Base-by-base conservation (phyloP, 2,329 filamentous ascomycete species). In the Fusarium hainanense region DNA sequence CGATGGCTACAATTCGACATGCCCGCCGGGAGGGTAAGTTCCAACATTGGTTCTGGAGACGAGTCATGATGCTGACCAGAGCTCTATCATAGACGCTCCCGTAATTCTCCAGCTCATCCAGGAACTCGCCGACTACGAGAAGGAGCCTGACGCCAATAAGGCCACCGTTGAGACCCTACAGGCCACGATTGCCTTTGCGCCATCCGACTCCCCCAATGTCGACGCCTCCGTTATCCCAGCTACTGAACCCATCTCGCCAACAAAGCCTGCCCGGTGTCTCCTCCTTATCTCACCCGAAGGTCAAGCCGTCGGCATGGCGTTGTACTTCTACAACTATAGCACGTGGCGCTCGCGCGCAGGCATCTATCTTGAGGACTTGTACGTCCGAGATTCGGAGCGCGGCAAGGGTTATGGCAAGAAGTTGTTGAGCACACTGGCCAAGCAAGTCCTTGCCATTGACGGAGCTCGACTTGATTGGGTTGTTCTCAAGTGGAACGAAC, bases 261-360 rank as follows among this genome's bases (percentile, higher is more conserved):
- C 79, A 7, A 83, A 82, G n/a, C 93, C 91, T 30, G 92, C 94
- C 20, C 92, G 93, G 66, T 95, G 93, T 51, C 85, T 97, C 34
- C 81, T 97, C 12, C 81, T 95, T 57, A 84, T 85, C 71, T 81
- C 85, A 23, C 80, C 84, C 13, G 79, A 82, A 8, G 79, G 83
- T 13, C 77, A 81, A 41, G 79, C 79, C 1, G 92, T 89, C 0
- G 93, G 92, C 49, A 93, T 98, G 87, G 94, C 94, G 2, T 82
- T 98, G 42, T 98, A 94, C 82, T 98, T 97, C 80, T 94, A 95
- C 85, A 98, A 95, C 82, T 98, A 97, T 82, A 93, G 90, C 76
- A 98, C 95, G 1, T 98, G 96, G 96, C 88, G 92, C 11, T 88
- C 92, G n/a, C 88, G 88, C 47, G 89, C 94, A 0, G 95, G 95